Conservation (phyloP, 176 grass and related monocot species). For the Zoysia pacifica region DNA sequence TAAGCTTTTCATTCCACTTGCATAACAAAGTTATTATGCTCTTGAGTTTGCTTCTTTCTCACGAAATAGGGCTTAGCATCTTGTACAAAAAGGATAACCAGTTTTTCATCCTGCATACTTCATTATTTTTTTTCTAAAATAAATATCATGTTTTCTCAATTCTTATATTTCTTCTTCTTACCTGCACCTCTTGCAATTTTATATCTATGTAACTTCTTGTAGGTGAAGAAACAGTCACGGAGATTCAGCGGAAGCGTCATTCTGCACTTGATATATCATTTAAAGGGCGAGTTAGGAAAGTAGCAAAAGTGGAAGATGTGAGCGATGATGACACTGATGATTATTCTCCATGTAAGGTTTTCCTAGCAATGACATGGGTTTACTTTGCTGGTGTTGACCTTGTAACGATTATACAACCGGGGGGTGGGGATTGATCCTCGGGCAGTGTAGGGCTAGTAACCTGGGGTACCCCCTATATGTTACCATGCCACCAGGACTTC, state of each 20-base stretch:
- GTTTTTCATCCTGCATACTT: constrained; percentile 15
- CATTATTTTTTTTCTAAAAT: neutral
- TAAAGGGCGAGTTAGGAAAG: constrained; percentile 85
- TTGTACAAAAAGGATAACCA: neutral
- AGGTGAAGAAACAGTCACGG: constrained; percentile 74
- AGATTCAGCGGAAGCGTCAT: constrained; percentile 81
- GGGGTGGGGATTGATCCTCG: too few relatives aligned
- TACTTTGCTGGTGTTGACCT: constrained; percentile 27
- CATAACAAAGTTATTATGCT: constrained; percentile 4
- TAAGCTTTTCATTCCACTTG: constrained; percentile 25
- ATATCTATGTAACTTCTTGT: constrained; percentile 37
- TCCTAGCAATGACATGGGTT: constrained; percentile 16
- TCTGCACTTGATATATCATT: constrained; percentile 81
- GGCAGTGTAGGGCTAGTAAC: too few relatives aligned
- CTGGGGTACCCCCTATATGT: too few relatives aligned
- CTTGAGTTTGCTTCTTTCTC: constrained; percentile 16
- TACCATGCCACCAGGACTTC: too few relatives aligned
- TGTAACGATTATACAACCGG: neutral
- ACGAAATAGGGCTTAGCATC: constrained; percentile 23
- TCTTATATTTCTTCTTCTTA: constrained; percentile 31
- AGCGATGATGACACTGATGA: constrained; percentile 80
- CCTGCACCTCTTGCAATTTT: constrained; percentile 32
- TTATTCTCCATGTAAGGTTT: constrained; percentile 83
- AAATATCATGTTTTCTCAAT: constrained; percentile 25
- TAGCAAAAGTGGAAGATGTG: constrained; percentile 76